Percentiles rank a stretch among this genome's conserved stretches.
phyloP scores from a whole-genome alignment of 2,329 filamentous ascomycete genomes.

The Colletotrichum lindemuthianum region DNA sequence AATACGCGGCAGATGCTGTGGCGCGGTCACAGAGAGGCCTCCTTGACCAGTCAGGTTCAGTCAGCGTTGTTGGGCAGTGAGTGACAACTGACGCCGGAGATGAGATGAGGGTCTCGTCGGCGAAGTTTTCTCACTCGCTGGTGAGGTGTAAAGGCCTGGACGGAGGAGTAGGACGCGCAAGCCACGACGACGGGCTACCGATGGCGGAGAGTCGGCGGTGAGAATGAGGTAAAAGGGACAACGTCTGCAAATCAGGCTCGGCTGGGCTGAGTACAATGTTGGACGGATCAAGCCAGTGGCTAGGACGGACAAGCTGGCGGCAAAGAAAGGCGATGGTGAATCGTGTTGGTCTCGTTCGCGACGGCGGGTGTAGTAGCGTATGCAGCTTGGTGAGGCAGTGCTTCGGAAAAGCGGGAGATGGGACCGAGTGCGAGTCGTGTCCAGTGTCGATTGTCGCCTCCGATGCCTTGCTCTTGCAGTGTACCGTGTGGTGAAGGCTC shows the following conservation, averaged over 20 bases:
- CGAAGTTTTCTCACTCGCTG: background rate
- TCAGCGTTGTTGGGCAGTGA: background rate
- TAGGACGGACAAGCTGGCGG: no score
- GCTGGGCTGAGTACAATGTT: constrained; percentile 21
- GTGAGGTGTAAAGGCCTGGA: background rate
- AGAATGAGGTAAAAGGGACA: background rate
- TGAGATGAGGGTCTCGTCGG: background rate
- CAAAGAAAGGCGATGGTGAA: background rate
- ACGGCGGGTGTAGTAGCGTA: constrained; percentile 29
- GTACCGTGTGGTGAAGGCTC: no score
- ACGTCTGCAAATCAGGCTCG: constrained; percentile 6
- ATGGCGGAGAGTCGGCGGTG: constrained; percentile 1
- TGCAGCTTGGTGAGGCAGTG: constrained; percentile 27
- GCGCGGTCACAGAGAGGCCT: background rate
- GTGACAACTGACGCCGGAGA: background rate
- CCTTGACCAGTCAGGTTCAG: background rate
- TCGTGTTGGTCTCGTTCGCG: background rate
- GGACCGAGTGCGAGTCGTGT: constrained; percentile 29
- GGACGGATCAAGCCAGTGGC: background rate
- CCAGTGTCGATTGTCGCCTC: no score
- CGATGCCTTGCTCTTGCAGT: no score
- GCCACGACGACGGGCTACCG: constrained; percentile 13
- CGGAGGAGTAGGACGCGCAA: constrained; percentile 10
- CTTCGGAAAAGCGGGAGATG: constrained; percentile 29
- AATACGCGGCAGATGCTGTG: background rate